Conservation (phyloP, 352 stramenopile genomes). For the Blastocystis sp. region DNA sequence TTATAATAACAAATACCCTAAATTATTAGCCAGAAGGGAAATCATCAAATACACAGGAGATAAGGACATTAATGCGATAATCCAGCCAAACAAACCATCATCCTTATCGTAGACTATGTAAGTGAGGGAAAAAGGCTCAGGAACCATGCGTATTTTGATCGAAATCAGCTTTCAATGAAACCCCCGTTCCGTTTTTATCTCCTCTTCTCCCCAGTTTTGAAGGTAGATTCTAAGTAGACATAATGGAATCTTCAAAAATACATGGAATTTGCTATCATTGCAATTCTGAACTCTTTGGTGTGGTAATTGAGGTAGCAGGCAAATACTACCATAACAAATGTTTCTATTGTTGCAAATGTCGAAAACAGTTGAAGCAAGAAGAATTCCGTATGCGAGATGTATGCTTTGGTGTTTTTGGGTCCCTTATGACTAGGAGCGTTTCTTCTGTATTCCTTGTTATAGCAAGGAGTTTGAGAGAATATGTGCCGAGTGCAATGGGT, state of each 20-base stretch:
- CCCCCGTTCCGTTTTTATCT: not conserved
- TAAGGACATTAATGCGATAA: conserved; percentile 46
- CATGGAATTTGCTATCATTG: conserved; percentile 38
- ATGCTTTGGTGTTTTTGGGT: not conserved
- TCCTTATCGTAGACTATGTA: conserved; percentile 59
- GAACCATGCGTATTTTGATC: conserved; percentile 16
- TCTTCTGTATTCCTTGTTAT: conserved; percentile 55
- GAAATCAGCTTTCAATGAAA: not conserved
- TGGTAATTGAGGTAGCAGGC: conserved; percentile 14
- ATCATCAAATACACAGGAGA: conserved; percentile 5
- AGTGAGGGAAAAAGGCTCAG: conserved; percentile 38
- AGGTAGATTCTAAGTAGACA: not conserved
- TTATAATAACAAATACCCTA: conserved; percentile 44
- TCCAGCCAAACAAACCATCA: conserved; percentile 21
- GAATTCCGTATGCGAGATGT: conserved; percentile 53
- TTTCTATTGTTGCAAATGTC: conserved; percentile 57
- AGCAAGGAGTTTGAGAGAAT: conserved; percentile 48
- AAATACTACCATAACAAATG: conserved; percentile 47
- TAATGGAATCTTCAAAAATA: not conserved
- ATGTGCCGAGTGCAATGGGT: conserved; percentile 32
- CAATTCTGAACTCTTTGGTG: conserved; percentile 62
- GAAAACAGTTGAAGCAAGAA: conserved; percentile 22
- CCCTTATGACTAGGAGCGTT: not conserved
- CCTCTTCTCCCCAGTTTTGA: not conserved
- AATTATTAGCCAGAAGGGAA: not conserved